Conservation (phyloP, 768 basidiomycete species). For the Mycena latifolia region DNA sequence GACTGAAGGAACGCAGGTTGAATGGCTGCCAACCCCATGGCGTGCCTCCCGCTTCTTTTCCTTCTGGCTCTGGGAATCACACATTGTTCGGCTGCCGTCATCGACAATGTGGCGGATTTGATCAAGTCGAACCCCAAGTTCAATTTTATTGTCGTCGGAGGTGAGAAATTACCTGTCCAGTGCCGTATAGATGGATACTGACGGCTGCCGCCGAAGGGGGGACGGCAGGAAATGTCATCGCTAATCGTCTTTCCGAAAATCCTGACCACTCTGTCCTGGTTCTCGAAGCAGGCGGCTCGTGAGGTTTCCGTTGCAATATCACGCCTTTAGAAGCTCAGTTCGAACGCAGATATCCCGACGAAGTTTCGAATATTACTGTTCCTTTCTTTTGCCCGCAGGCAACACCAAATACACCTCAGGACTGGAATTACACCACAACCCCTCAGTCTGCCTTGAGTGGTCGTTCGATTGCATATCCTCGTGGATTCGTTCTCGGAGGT, state of each 20-base stretch:
- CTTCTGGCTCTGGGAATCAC: background rate
- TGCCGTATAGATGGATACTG: background rate
- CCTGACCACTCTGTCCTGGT: conserved; percentile 43
- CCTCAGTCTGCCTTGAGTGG: conserved; percentile 40
- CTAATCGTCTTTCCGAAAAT: conserved; percentile 50
- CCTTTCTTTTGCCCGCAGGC: conserved; percentile 15
- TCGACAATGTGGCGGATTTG: background rate
- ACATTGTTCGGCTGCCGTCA: background rate
- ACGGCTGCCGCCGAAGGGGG: conserved; percentile 37
- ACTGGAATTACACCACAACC: conserved; percentile 48
- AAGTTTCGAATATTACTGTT: conserved; percentile 5
- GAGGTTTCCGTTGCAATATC: background rate
- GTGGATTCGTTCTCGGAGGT: conserved; percentile 45
- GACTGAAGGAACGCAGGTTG: no score
- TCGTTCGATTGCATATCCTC: conserved; percentile 39
- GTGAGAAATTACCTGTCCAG: conserved; percentile 17
- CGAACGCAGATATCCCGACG: conserved; percentile 2
- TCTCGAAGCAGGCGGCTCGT: conserved; percentile 48
- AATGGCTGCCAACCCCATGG: background rate
- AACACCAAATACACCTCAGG: conserved; percentile 23
- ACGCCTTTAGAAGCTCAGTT: background rate
- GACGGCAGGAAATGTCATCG: conserved; percentile 48
- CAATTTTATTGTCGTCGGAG: conserved; percentile 40
- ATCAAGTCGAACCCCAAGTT: background rate
- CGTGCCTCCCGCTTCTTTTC: background rate